Evolutionary conservation across 2,329 filamentous ascomycete genomes (phyloP).

Genomic region (Rutstroemia sp.): DNA sequence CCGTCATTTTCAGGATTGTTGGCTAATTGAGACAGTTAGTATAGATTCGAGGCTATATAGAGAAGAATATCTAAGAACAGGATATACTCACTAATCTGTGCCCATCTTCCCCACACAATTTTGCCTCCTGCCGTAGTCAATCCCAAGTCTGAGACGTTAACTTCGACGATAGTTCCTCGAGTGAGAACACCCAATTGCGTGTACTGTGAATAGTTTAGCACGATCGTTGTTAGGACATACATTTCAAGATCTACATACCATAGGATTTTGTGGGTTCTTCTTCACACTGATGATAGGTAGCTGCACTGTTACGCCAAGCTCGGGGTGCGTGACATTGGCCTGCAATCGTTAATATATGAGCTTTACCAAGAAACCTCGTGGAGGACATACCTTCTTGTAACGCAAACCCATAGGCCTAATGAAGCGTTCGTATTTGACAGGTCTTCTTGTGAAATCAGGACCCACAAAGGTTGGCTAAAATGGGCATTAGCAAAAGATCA

Average conservation of each 20-base stretch:
- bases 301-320: constrained; percentile 81
- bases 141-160: constrained; percentile 88
- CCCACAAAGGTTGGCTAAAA: constrained; percentile 69
- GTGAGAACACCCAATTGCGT: constrained; percentile 87
- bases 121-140: constrained; percentile 87
- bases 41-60: constrained; percentile 17
- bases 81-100: constrained; percentile 44
- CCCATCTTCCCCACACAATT: constrained; percentile 85
- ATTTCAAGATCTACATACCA: constrained; percentile 37
- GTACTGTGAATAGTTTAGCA: constrained; percentile 39
- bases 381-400: constrained; percentile 56
- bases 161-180: constrained; percentile 79
- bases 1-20: constrained; percentile 31
- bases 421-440: constrained; percentile 66
- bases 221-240: background rate
- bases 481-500: background rate
- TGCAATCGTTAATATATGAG: background rate
- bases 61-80: too few relatives aligned
- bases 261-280: constrained; percentile 81
- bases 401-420: constrained; percentile 70
- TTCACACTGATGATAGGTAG: constrained; percentile 67
- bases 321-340: constrained; percentile 62
- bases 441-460: constrained; percentile 74
- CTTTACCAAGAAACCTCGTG: too few relatives aligned
- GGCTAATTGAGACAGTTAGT: background rate